Evolutionary conservation across 2,329 filamentous ascomycete genomes (phyloP).

Genomic region (Apiospora koreana): DNA sequence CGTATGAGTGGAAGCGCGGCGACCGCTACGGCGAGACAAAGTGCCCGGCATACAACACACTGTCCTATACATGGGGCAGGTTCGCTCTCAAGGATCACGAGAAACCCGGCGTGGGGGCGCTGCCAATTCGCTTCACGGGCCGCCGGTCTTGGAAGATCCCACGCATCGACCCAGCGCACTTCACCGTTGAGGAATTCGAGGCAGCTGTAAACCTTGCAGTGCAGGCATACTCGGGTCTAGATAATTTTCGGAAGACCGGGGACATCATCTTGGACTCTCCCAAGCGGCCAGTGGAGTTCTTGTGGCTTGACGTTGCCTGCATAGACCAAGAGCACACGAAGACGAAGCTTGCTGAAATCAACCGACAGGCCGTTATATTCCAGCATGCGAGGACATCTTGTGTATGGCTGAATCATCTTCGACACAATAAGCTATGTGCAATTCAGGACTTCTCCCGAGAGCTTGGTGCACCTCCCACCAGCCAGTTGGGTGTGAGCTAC

Average conservation of each 20-base stretch:
- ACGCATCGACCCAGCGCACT: constrained; percentile 7
- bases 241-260: background rate
- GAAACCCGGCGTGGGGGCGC: background rate
- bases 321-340: constrained; percentile 11
- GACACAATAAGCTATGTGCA: background rate
- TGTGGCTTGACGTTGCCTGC: constrained; percentile 13
- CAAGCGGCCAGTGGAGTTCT: background rate
- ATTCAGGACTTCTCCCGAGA: background rate
- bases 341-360: constrained; percentile 5
- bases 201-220: background rate
- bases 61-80: constrained; percentile 11
- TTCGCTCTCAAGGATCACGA: background rate
- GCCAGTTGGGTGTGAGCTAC: too few relatives aligned
- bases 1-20: constrained; percentile 8
- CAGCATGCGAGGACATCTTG: background rate
- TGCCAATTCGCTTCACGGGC: background rate
- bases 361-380: constrained; percentile 12
- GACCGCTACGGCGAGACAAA: background rate
- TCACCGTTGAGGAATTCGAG: constrained; percentile 9
- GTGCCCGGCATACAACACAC: background rate
- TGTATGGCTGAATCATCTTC: constrained; percentile 7
- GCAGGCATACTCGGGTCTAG: background rate
- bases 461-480: background rate
- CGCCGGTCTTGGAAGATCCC: constrained; percentile 12
- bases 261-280: too few relatives aligned